phyloP scores from a whole-genome alignment of 1,139 yeast species.

The Candida neerlandica region DNA sequence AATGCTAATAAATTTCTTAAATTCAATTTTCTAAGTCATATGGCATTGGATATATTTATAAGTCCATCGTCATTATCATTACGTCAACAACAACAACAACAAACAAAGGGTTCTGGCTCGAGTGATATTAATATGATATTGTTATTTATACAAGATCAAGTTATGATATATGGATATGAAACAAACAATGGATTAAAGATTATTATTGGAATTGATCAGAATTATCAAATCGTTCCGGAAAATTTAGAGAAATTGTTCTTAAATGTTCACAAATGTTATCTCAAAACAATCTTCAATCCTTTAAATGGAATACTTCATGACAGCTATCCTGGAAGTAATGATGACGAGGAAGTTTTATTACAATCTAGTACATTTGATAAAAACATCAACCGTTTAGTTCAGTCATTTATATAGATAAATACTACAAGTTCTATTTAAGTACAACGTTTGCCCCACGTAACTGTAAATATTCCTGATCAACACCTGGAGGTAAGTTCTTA shows the following conservation, averaged over 20 bases:
- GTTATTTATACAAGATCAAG: slow-evolving; percentile 62
- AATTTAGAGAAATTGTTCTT: slow-evolving; percentile 31
- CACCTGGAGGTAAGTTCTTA: slow-evolving; percentile 82
- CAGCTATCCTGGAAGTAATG: slow-evolving; percentile 23
- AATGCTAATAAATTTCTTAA: slow-evolving; percentile 51
- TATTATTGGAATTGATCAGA: slow-evolving; percentile 46
- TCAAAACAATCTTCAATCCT: slow-evolving; percentile 59
- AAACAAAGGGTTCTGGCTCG: slow-evolving; percentile 21
- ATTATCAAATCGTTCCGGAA: slow-evolving; percentile 20
- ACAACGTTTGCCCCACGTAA: slow-evolving; percentile 88
- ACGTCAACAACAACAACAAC: slow-evolving; percentile 34
- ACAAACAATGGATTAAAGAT: slow-evolving; percentile 63
- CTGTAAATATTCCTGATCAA: slow-evolving; percentile 89
- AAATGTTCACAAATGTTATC: slow-evolving; percentile 50
- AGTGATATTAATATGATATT: slow-evolving; percentile 34
- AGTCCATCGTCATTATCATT: slow-evolving; percentile 49
- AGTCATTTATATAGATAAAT: slow-evolving; percentile 4
- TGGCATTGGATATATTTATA: slow-evolving; percentile 65
- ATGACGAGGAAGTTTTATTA: slow-evolving; percentile 19
- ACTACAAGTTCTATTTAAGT: slow-evolving; percentile 43
- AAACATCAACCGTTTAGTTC: slow-evolving; percentile 36
- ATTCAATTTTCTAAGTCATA: slow-evolving; percentile 65
- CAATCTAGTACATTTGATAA: slow-evolving; percentile 42
- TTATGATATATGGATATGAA: slow-evolving; percentile 63
- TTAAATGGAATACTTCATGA: slow-evolving; percentile 39